Percentiles rank a stretch among this genome's conserved stretches.
Conservation (phyloP, 2,329 filamentous ascomycete species). For the Gaeumannomyces tritici region DNA sequence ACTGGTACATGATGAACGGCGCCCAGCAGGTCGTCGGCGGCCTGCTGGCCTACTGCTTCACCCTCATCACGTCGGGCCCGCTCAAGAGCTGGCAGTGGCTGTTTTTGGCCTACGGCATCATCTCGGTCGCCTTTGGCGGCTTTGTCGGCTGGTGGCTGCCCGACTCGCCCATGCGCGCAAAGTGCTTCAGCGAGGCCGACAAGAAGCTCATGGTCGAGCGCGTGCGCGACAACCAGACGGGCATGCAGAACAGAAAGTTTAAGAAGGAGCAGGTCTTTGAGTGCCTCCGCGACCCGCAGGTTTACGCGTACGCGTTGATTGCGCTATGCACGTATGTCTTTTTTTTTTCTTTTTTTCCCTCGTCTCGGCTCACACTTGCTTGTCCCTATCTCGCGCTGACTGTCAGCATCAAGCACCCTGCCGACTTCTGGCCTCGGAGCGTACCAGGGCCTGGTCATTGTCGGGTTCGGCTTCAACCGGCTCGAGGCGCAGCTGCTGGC, state of each 20-base stretch:
- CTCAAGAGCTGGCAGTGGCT: conserved; percentile 60
- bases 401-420: conserved; percentile 34
- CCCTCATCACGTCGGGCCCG: conserved; percentile 38
- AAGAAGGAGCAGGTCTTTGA: conserved; percentile 36
- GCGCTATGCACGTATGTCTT: conserved; percentile 47
- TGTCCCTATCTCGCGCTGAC: background rate
- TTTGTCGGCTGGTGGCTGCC: conserved; percentile 57
- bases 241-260: conserved; percentile 45
- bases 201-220: conserved; percentile 55
- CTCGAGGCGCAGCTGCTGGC: conserved; percentile 64
- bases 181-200: conserved; percentile 57
- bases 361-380: too few species aligned
- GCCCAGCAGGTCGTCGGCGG: conserved; percentile 64
- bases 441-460: conserved; percentile 68
- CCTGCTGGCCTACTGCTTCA: conserved; percentile 56
- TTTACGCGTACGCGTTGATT: conserved; percentile 55
- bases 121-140: conserved; percentile 54
- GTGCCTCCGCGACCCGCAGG: conserved; percentile 55
- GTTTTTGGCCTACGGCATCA: conserved; percentile 55
- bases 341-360: background rate
- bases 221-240: conserved; percentile 50
- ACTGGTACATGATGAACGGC: conserved; percentile 74
- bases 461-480: conserved; percentile 52
- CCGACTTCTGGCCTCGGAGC: conserved; percentile 64
- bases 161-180: conserved; percentile 62